Evolutionary conservation across 2,329 filamentous ascomycete species (phyloP), one percentile per base, ranked within the genome.

Genomic region (Lachnellula cervina): DNA sequence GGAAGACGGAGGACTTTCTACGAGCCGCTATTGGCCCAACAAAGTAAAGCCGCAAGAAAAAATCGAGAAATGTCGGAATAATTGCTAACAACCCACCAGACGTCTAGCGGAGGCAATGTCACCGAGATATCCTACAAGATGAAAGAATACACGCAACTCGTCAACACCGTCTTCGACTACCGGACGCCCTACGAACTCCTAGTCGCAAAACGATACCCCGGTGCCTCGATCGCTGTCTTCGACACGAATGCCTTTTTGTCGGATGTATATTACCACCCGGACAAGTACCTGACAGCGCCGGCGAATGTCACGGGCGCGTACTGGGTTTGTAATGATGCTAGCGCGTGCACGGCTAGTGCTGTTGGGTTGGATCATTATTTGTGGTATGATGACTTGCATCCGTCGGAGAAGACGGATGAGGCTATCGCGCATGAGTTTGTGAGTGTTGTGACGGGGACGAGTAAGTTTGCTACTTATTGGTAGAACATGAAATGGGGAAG

Each of bases 301-400:
- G 75, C 80, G 5, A 84, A 90, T 65, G 80, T 83, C 1, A 81
- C 78, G 0, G 80, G 81, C 0, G 81, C 74, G 44, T 82, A 80
- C 53, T 75, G 80, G 45, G 71, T 79, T 21, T 90, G 87, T 64
- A 51, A 68, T 23, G 54, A 66, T 1, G 62, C 68, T 19, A 57
- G 60, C 8, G 52, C 55, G 4, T 82, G 79, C 59, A 50, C 48
- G 8, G 52, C 34, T 6, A n/a, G 55, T 45, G 56, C 72, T 38
- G 61, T 70, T 14, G 55, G 75, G 3, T 70, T 75, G 35, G 80
- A 87, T 61, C 83, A 80, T 46, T 92, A 81, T 68, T 62, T 90
- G 68, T 92, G 88, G 86, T 88, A 78, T 64, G 88, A 93, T 70
- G 80, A 84, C 66, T 69, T 92, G 66, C 89, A 93, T 73, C 87